Conservation (phyloP, 2,329 filamentous ascomycete genomes). For the Diaporthe vexans region DNA sequence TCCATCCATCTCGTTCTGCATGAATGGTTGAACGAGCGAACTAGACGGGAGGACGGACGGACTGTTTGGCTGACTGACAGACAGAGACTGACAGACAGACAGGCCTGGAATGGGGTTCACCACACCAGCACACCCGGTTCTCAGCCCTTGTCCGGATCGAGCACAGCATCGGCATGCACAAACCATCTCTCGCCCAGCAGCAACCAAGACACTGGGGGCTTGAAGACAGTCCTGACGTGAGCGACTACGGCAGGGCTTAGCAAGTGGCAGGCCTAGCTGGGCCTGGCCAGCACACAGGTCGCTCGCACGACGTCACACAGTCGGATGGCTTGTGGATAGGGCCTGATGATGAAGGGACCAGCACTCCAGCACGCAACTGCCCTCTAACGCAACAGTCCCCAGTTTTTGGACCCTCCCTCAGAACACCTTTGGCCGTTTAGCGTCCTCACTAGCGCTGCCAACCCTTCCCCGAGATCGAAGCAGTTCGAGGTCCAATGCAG, state of each 20-base stretch:
- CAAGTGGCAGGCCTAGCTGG: neutral
- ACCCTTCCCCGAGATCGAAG: slow-evolving; percentile 16
- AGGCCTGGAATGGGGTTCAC: too few relatives aligned
- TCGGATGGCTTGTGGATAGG: slow-evolving; percentile 15
- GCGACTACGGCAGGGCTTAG: neutral
- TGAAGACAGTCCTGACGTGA: slow-evolving; percentile 5
- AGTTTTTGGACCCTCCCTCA: slow-evolving; percentile 19
- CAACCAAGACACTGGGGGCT: neutral
- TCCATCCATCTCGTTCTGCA: neutral
- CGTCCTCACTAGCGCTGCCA: slow-evolving; percentile 15
- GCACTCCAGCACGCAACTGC: slow-evolving; percentile 8
- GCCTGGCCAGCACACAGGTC: neutral
- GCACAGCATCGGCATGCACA: neutral
- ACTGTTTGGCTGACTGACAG: too few relatives aligned
- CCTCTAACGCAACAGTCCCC: neutral
- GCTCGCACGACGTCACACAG: slow-evolving; percentile 28
- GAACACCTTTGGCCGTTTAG: neutral
- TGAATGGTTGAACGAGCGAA: neutral
- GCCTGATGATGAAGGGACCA: slow-evolving; percentile 19
- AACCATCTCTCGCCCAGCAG: neutral
- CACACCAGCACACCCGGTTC: too few relatives aligned
- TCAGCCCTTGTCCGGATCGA: neutral
- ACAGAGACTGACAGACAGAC: too few relatives aligned
- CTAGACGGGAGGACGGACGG: neutral
- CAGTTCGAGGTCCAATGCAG: slow-evolving; percentile 10